Evolutionary conservation across 768 basidiomycete species (phyloP), one percentile per base, ranked within the genome.

Genomic region (Tulasnella sp.): DNA sequence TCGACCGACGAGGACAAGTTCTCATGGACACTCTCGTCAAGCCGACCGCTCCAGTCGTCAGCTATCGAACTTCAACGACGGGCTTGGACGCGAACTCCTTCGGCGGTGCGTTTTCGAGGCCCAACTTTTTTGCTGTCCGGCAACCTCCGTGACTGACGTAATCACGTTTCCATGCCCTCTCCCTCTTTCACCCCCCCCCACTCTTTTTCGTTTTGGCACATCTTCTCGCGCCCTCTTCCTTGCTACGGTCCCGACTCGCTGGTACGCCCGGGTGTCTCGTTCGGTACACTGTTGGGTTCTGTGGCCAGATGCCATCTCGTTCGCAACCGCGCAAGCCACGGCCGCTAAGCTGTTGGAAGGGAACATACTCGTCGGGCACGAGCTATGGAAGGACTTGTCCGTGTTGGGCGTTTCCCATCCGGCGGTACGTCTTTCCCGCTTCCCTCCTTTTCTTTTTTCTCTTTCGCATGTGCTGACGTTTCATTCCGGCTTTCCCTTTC

Each of bases 341-440:
- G 72, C 73, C 16, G 77, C 77, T 9, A 74, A 78, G 26, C 39
- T 78, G 18, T 40, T 78, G 32, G 73, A 61, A n/a, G 77, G 77
- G 16, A 78, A 78, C 35, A 61, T 78, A n/a, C 7, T 78, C 13
- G 72, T 78, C 55, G 77, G 77, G 7, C 73, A 78, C 39, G 26
- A 46, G 39, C 35, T 78, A 15, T 78, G 77, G 77, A 74, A 51
- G 18, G 77, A 78, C 32, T 55, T 78, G 35, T 73, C 72, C 16
- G 77, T 78, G 13, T 72, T 78, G 46, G 77, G 77, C 13, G 57
- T 78, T 37, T 26, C 51, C 16, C 77, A 78, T 74, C 77, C 77
- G 77, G 77, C 77, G 48, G 72, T 77, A 44, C 5, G 75, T 76
- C 23, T 44, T 48, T 48, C 23, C 20, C 48, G n/a, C 37, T 35